Conservation (phyloP, 805 yeast species). For the Lipomyces japonicus region DNA sequence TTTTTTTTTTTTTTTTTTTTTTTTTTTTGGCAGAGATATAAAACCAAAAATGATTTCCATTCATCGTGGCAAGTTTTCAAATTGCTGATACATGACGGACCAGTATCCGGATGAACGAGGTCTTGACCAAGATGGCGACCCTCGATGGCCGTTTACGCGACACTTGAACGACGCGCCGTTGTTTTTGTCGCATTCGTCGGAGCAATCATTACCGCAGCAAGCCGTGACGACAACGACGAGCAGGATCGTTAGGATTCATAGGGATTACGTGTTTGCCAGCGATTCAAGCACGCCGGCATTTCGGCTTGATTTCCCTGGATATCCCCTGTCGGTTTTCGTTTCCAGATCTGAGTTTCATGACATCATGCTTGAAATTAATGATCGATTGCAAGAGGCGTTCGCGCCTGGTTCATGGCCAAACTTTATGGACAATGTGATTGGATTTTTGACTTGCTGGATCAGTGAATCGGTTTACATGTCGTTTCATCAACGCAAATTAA, state of each 20-base stretch:
- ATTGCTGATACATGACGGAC: too few species aligned
- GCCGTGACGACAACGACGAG: too few species aligned
- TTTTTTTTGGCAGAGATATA: too few species aligned
- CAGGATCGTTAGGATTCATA: slow-evolving; percentile 9
- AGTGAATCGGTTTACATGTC: slow-evolving; percentile 6
- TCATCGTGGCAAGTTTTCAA: too few species aligned
- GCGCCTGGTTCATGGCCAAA: slow-evolving; percentile 3
- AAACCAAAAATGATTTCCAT: too few species aligned
- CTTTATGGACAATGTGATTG: slow-evolving; percentile 4
- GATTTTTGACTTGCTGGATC: slow-evolving; percentile 2
- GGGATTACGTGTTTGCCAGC: slow-evolving; percentile 2
- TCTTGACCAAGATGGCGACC: too few species aligned
- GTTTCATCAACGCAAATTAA: not conserved
- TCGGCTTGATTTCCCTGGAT: slow-evolving; percentile 3
- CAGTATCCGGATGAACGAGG: too few species aligned
- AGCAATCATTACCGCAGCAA: too few species aligned
- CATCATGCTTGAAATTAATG: slow-evolving; percentile 5
- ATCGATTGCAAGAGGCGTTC: slow-evolving; percentile 4
- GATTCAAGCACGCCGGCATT: slow-evolving; percentile 4
- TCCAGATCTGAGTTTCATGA: slow-evolving; percentile 8
- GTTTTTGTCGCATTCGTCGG: too few species aligned
- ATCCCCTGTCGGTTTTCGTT: slow-evolving; percentile 10
- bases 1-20: too few species aligned
- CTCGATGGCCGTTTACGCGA: too few species aligned
- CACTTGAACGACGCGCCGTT: too few species aligned